phyloP scores from a whole-genome alignment of 2,329 filamentous ascomycete genomes.

The Alternaria sp. region DNA sequence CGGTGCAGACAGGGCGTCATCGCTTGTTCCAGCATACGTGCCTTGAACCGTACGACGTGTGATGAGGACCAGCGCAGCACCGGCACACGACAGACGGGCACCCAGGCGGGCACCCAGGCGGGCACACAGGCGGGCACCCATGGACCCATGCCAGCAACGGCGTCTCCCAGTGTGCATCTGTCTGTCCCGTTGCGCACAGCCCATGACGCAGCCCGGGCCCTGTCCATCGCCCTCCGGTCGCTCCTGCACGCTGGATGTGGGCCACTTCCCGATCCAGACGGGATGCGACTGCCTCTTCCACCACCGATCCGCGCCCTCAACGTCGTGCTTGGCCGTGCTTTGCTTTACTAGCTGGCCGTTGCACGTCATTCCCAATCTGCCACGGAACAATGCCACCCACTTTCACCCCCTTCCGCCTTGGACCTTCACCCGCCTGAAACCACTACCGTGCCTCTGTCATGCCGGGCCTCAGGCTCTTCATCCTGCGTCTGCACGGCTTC shows the following conservation, averaged over 20 bases:
- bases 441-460: constrained; percentile 24
- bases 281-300: constrained; percentile 15
- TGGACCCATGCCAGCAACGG: neutral
- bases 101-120: neutral
- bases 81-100: neutral
- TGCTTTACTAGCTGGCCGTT: constrained; percentile 8
- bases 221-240: constrained; percentile 15
- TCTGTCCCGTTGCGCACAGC: neutral
- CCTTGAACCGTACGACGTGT: neutral
- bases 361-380: constrained; percentile 23
- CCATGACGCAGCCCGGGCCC: constrained; percentile 23
- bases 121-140: neutral
- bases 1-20: constrained; percentile 9
- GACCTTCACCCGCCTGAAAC: neutral
- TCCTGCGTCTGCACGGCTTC: constrained; percentile 3
- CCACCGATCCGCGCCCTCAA: constrained; percentile 6
- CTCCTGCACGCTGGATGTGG: constrained; percentile 10
- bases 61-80: neutral
- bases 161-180: constrained; percentile 2
- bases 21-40: neutral
- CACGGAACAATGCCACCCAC: constrained; percentile 10
- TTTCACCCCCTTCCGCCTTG: neutral
- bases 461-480: constrained; percentile 29
- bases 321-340: neutral
- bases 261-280: constrained; percentile 21